phyloP scores from a whole-genome alignment of 2,329 filamentous ascomycete species.

The Mycogone perniciosa region DNA sequence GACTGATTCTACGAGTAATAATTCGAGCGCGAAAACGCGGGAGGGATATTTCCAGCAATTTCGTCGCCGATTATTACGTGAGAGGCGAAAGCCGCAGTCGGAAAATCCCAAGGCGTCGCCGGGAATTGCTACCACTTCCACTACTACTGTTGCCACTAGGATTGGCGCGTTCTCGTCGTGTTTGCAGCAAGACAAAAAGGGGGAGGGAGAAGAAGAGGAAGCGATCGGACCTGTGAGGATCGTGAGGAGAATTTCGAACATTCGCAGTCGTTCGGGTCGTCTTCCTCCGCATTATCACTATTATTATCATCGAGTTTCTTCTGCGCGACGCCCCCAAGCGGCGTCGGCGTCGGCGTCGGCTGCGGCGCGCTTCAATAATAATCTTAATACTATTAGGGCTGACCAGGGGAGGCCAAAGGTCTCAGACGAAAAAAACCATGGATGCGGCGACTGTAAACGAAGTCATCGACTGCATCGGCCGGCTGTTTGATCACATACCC shows the following conservation, averaged over 20 bases:
- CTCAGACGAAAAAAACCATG: constrained; percentile 16
- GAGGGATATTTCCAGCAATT: too few relatives aligned
- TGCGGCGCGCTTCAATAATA: too few relatives aligned
- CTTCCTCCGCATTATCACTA: not conserved
- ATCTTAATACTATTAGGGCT: too few relatives aligned
- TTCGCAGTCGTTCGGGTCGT: not conserved
- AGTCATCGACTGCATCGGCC: constrained; percentile 35
- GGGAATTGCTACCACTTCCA: not conserved
- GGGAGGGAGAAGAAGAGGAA: not conserved
- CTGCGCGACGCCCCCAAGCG: too few relatives aligned
- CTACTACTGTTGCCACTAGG: not conserved
- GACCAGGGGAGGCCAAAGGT: too few relatives aligned
- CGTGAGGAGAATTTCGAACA: not conserved
- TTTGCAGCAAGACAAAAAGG: not conserved
- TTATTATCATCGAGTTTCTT: too few relatives aligned
- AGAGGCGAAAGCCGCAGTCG: too few relatives aligned
- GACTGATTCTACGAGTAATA: not conserved
- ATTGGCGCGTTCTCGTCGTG: not conserved
- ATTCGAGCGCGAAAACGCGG: too few relatives aligned
- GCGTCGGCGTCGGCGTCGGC: too few relatives aligned
- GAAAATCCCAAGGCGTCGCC: not conserved
- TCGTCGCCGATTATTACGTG: too few relatives aligned
- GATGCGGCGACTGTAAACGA: constrained; percentile 25
- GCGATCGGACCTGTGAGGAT: too few relatives aligned
- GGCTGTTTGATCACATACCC: constrained; percentile 35